Evolutionary conservation across 495 filamentous ascomycete genomes (phyloP).

Genomic region (Xylaria scruposa): DNA sequence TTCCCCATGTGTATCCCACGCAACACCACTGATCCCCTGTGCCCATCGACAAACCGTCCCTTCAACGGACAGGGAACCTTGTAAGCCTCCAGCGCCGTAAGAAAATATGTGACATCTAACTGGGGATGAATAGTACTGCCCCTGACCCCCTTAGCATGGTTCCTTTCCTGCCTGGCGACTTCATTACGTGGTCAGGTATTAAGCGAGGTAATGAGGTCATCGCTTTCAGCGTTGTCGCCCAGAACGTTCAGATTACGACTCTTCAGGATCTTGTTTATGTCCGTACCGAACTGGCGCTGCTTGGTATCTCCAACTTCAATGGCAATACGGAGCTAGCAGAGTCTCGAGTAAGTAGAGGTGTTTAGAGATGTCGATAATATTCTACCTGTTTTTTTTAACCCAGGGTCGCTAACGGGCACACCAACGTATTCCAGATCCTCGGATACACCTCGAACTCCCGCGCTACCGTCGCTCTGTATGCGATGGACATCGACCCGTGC

Average conservation of each 20-base stretch:
- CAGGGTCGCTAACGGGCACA: neutral
- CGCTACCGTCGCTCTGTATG: constrained; percentile 40
- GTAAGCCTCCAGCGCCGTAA: constrained; percentile 26
- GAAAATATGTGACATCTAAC: neutral
- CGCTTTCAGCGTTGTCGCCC: constrained; percentile 42
- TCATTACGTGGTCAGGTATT: constrained; percentile 45
- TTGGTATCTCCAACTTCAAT: constrained; percentile 43
- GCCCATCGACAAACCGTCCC: constrained; percentile 45
- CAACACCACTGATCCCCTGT: constrained; percentile 38
- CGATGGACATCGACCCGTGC: constrained; percentile 51
- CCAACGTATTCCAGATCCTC: constrained; percentile 30
- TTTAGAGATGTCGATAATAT: neutral
- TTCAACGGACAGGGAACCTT: constrained; percentile 28
- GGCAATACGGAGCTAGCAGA: constrained; percentile 44
- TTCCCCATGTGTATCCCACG: constrained; percentile 55
- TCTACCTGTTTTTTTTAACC: neutral
- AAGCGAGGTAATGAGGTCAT: constrained; percentile 35
- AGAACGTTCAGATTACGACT: constrained; percentile 46
- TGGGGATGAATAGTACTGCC: constrained; percentile 28
- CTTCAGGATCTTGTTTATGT: constrained; percentile 41
- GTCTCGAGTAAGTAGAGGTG: constrained; percentile 32
- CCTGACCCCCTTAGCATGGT: constrained; percentile 47
- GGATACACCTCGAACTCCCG: constrained; percentile 31
- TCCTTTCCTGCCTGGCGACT: constrained; percentile 47
- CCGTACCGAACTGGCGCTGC: constrained; percentile 42